phyloP scores from a whole-genome alignment of 371 early-diverging fungal genomes.

The Blastocladiella emersonii region DNA sequence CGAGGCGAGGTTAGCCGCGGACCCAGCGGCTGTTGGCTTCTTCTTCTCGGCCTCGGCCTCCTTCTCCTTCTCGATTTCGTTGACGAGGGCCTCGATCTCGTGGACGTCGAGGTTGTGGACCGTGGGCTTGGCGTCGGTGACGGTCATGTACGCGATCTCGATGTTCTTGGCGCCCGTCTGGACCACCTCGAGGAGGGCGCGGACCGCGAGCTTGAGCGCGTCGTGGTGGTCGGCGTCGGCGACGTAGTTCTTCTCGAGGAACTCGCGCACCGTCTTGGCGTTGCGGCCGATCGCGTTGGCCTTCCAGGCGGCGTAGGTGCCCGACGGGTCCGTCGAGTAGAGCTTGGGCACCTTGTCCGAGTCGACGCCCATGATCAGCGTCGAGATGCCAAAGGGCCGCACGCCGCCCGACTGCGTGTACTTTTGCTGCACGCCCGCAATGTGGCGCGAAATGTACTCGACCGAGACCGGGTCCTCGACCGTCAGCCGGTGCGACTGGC shows the following conservation, averaged over 20 bases:
- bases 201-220: conserved; percentile 79
- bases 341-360: conserved; percentile 71
- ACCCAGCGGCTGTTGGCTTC: conserved; percentile 20
- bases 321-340: conserved; percentile 98
- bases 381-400: conserved; percentile 98
- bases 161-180: conserved; percentile 98
- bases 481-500: conserved; percentile 90
- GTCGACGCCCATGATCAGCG: conserved; percentile 89
- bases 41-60: conserved; percentile 78
- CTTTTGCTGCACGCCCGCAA: conserved; percentile 95
- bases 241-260: conserved; percentile 91
- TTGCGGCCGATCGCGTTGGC: conserved; percentile 94
- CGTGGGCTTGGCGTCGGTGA: conserved; percentile 21
- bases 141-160: conserved; percentile 84
- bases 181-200: conserved; percentile 88
- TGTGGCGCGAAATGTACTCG: conserved; percentile 95
- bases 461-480: conserved; percentile 95
- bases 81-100: conserved; percentile 74
- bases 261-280: conserved; percentile 92
- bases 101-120: conserved; percentile 45
- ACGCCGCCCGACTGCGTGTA: conserved; percentile 98
- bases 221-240: conserved; percentile 66
- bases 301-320: conserved; percentile 98
- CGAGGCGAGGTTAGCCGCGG: no score
- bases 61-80: conserved; percentile 83